Evolutionary conservation across 306 rosid genomes (phyloP), one percentile per base, ranked within the genome.

Genomic region (Ammopiptanthus mongolicus): DNA sequence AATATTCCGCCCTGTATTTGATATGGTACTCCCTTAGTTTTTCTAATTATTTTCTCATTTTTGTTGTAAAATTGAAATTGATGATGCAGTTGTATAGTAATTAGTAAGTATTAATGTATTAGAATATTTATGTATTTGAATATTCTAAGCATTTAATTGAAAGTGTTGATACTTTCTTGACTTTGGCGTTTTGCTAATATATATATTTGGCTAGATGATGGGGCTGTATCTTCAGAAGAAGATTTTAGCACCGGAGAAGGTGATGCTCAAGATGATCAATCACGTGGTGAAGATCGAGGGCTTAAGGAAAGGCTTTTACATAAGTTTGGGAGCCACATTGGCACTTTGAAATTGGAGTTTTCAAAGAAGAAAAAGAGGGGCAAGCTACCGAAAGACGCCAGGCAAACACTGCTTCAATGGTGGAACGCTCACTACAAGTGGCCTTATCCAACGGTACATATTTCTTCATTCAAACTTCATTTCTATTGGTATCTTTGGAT

Each of bases 361-460:
- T 88, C 99, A 4, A 95, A 95, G 84, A 90, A 90, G 84, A 95
- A 90, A 82, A 88, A 95, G 84, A 95, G 90, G 72, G 98, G 97
- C 77, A 95, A 95, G 87, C 84, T 92, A 21, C 98, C 98, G 0
- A 91, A 91, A 80, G 98, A 95, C 78, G 98, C 97, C 10, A 85
- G 97, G 69, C 96, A 88, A 76, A 75, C 80, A 0, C 83, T 95
- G 31, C 85, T 95, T 51, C 92, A 90, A 23, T 95, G 98, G 98
- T 95, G 98, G 98, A 87, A 63, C 78, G 74, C 80, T 74, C 98
- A 95, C 78, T 83, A 81, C 81, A 95, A 87, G 77, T 95, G 98
- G 97, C 99, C 99, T 5, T 95, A 95, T 81, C 99, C 99, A 15
- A 95, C 99, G 91, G 99, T 95, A 88, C 3, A 25, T 25, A 25